Conservation (phyloP, 768 basidiomycete species). For the Lentinula aciculospora region DNA sequence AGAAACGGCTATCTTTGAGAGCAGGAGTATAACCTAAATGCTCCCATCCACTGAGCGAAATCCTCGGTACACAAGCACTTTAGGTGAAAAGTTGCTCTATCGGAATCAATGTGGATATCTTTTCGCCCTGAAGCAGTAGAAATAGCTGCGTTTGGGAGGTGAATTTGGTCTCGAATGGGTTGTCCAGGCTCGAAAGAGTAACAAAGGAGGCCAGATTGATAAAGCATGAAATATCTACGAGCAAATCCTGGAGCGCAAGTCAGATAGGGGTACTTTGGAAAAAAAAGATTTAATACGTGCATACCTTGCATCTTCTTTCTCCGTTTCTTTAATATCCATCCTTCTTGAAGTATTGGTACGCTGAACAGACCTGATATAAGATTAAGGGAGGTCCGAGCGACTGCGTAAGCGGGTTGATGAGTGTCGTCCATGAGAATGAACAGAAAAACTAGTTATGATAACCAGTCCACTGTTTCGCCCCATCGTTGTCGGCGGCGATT, state of each 20-base stretch:
- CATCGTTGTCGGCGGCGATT: background rate
- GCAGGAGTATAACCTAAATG: slow-evolving; percentile 51
- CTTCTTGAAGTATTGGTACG: slow-evolving; percentile 43
- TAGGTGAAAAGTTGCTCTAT: slow-evolving; percentile 74
- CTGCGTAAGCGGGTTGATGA: background rate
- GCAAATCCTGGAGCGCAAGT: slow-evolving; percentile 58
- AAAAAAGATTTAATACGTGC: slow-evolving; percentile 8
- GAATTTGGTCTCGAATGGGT: slow-evolving; percentile 65
- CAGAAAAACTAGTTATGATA: no score
- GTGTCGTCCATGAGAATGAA: background rate
- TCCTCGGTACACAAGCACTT: slow-evolving; percentile 70
- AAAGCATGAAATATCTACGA: slow-evolving; percentile 72
- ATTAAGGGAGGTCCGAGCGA: background rate
- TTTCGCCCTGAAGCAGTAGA: slow-evolving; percentile 67
- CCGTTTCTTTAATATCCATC: slow-evolving; percentile 85
- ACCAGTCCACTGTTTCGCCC: background rate
- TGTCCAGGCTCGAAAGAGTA: slow-evolving; percentile 74
- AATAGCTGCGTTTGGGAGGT: slow-evolving; percentile 67
- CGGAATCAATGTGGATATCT: slow-evolving; percentile 79
- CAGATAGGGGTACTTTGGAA: background rate
- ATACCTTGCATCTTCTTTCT: slow-evolving; percentile 85
- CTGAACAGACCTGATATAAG: background rate
- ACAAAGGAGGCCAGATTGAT: slow-evolving; percentile 61
- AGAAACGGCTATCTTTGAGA: background rate
- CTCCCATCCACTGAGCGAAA: slow-evolving; percentile 69